Conservation (phyloP, 1,139 yeast species). For the Sugiyamaella novakii region DNA sequence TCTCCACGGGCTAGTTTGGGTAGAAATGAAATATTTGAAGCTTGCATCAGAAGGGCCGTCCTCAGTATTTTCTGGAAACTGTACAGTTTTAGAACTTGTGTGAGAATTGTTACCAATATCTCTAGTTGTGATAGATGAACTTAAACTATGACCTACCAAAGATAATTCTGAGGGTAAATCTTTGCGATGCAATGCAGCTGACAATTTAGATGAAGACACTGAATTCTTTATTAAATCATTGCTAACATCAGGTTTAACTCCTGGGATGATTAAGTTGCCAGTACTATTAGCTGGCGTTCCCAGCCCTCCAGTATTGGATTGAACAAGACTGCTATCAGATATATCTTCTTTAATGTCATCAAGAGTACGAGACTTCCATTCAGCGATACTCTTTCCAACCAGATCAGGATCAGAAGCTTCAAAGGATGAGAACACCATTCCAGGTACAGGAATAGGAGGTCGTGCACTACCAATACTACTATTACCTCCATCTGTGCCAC, state of each 20-base stretch:
- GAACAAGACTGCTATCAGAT: constrained; percentile 7
- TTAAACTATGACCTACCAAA: neutral
- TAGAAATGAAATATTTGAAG: constrained; percentile 34
- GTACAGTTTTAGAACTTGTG: constrained; percentile 2
- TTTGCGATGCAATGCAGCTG: constrained; percentile 12
- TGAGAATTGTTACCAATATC: neutral
- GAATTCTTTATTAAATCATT: neutral
- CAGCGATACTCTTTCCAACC: constrained; percentile 17
- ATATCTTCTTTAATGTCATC: constrained; percentile 25
- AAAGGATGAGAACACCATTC: neutral
- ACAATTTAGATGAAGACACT: constrained; percentile 11
- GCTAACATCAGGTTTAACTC: neutral
- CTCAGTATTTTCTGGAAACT: constrained; percentile 6
- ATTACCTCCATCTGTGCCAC: constrained; percentile 19
- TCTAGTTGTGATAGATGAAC: constrained; percentile 3
- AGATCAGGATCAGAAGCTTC: constrained; percentile 10
- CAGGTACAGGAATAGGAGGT: constrained; percentile 6
- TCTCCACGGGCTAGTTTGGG: constrained; percentile 52
- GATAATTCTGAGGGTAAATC: constrained; percentile 2
- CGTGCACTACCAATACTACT: constrained; percentile 1
- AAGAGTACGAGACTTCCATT: constrained; percentile 20
- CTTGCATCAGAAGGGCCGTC: constrained; percentile 2
- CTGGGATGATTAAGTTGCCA: neutral
- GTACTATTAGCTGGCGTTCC: neutral
- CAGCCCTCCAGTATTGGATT: constrained; percentile 1